Base-by-base conservation (phyloP, 495 filamentous ascomycete genomes). In the Daldinia vernicosa region DNA sequence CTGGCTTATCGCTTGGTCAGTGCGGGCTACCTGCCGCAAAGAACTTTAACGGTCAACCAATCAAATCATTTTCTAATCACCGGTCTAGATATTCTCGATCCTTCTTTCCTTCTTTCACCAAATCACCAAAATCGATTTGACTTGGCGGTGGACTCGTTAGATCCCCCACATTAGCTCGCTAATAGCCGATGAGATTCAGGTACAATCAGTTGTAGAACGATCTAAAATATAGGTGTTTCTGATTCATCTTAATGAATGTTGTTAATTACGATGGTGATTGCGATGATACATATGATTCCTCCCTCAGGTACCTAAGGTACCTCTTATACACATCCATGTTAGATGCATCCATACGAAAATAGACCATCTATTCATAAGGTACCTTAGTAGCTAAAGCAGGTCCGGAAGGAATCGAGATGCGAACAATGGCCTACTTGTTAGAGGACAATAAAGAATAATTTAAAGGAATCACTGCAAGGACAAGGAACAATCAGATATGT, bases 1-100 rank as follows among this genome's bases (percentile, higher is more conserved):
- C 40, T 33, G 39, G 66, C 40, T 30, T 56, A 30, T 56, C 43
- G 43, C 17, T 24, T 47, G 43, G 43, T 63, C 47, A 39, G 60
- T 63, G 60, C 17, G 14, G 17, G 60, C 17, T 35, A 3, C 45
- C 37, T 60, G 15, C 15, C 14, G 37, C 39, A 26, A n/a, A 30
- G 27, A 30, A 27, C 50, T 53, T 30, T 7, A 24, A 53, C 22
- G 24, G 24, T 14, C 8, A 6, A 15, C 69, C 69, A 71, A 71
- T 71, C 69, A 71, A 35, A 47, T 59, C 27, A 22, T 6, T 45
- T 39, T 12, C 4, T 22, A 28, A 6, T 66, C 52, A 60, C 57
- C 30, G 24, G 45, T 50, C 33, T 45, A 47, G 43, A 54, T 35
- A 52, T 67, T 67, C 63, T 71, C 33, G 63, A 67, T 70, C 50